These are phyloP conservation scores for Vaccinium vitisidaea DNA, from an alignment of 148 eudicot species.

Conservation along the genomic window DNA sequence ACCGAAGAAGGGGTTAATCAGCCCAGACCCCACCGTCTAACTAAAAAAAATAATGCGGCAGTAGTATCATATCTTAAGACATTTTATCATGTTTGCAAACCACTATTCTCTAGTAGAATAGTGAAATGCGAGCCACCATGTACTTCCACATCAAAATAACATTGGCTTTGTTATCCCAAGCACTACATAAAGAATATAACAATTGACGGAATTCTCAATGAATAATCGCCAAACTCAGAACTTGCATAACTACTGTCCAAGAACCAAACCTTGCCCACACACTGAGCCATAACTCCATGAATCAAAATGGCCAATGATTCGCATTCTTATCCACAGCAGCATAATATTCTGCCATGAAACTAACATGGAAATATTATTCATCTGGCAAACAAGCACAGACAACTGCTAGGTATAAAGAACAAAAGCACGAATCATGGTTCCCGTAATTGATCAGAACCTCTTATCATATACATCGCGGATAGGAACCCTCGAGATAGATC, in stretches of 20 bases:
- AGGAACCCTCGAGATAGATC: background rate
- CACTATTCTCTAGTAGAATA: background rate
- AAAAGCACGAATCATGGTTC: background rate
- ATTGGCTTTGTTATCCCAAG: background rate
- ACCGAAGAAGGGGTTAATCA: too few relatives aligned
- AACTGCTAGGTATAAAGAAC: background rate
- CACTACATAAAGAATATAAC: background rate
- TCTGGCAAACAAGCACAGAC: background rate
- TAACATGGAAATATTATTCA: background rate
- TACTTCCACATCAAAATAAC: background rate
- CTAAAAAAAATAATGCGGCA: too few relatives aligned
- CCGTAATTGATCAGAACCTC: constrained; percentile 7
- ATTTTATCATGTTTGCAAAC: constrained; percentile 3
- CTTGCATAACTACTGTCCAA: background rate
- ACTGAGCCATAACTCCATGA: background rate
- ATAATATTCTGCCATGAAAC: background rate
- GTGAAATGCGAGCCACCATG: background rate
- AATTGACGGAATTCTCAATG: background rate
- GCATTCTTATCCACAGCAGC: background rate
- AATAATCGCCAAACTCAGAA: background rate
- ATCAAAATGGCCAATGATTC: background rate
- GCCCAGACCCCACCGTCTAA: too few relatives aligned
- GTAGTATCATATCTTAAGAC: background rate
- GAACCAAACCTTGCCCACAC: background rate
- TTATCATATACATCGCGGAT: background rate